These are phyloP conservation scores for Metarhizium guizhouense DNA, from an alignment of 2,329 filamentous ascomycete species.

Conservation along the genomic window DNA sequence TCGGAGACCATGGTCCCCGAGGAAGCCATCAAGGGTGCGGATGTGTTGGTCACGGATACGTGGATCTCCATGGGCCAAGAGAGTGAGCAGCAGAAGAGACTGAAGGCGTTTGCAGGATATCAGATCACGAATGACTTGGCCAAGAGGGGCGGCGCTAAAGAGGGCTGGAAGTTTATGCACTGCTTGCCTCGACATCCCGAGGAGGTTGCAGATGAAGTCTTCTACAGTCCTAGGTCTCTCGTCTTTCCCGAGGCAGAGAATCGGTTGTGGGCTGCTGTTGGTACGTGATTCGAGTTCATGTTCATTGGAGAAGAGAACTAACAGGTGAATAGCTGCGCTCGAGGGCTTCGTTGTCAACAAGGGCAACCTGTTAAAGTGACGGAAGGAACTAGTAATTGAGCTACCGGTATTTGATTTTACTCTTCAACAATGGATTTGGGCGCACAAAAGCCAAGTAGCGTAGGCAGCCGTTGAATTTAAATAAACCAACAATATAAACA, in stretches of 20 bases:
- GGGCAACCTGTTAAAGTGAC: conserved; percentile 51
- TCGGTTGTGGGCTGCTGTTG: conserved; percentile 79
- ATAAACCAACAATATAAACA: conserved; percentile 7
- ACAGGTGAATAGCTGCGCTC: conserved; percentile 48
- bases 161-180: conserved; percentile 97
- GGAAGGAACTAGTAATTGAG: background rate
- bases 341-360: conserved; percentile 94
- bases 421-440: conserved; percentile 5
- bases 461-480: conserved; percentile 5
- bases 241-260: conserved; percentile 96
- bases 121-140: conserved; percentile 86
- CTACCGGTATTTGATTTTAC: background rate
- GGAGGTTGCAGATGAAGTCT: conserved; percentile 91
- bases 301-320: background rate
- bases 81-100: conserved; percentile 64
- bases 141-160: conserved; percentile 73
- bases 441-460: conserved; percentile 7
- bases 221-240: conserved; percentile 75
- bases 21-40: conserved; percentile 75
- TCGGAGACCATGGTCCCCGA: conserved; percentile 71
- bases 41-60: conserved; percentile 91
- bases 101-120: conserved; percentile 78
- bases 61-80: conserved; percentile 99
- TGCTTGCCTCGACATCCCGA: conserved; percentile 87
- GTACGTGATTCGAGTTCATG: conserved; percentile 34